Percentiles rank a stretch among this genome's conserved stretches.
These are phyloP conservation scores for Sporothrix variecibatus DNA, from an alignment of 2,329 filamentous ascomycete genomes.

Conservation along the genomic window DNA sequence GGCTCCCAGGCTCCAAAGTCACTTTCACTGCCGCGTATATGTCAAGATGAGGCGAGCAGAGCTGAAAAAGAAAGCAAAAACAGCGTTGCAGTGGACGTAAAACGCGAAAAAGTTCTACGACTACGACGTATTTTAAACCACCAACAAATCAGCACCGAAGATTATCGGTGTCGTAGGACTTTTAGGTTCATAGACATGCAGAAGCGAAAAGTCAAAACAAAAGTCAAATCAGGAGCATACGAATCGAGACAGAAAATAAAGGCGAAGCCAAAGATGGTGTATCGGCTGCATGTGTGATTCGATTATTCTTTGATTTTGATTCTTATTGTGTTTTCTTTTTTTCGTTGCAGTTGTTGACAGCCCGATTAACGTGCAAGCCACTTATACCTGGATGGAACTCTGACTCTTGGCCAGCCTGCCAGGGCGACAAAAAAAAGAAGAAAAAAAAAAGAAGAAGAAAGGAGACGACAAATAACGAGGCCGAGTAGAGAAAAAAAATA, in stretches of 20 bases:
- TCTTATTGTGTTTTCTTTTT: neutral
- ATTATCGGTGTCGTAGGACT: neutral
- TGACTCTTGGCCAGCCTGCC: neutral
- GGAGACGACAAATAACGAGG: neutral
- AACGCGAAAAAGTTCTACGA: slow-evolving; percentile 16
- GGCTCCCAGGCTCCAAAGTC: neutral
- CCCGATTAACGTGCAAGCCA: neutral
- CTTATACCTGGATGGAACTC: neutral
- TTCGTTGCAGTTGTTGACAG: neutral
- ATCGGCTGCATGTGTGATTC: neutral
- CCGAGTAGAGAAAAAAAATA: neutral
- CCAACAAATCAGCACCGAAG: neutral
- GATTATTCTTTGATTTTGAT: neutral
- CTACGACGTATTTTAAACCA: neutral
- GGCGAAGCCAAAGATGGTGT: neutral
- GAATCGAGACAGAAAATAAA: neutral
- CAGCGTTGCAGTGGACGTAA: neutral
- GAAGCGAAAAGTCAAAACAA: neutral
- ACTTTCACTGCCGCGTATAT: neutral
- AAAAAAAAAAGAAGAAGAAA: neutral
- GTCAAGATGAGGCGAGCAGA: neutral
- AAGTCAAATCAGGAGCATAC: neutral
- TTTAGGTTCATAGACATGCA: neutral
- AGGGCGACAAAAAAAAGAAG: neutral
- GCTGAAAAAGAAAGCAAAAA: neutral